Conservation (phyloP, 2,329 filamentous ascomycete species). For the Phialophora macrospora region DNA sequence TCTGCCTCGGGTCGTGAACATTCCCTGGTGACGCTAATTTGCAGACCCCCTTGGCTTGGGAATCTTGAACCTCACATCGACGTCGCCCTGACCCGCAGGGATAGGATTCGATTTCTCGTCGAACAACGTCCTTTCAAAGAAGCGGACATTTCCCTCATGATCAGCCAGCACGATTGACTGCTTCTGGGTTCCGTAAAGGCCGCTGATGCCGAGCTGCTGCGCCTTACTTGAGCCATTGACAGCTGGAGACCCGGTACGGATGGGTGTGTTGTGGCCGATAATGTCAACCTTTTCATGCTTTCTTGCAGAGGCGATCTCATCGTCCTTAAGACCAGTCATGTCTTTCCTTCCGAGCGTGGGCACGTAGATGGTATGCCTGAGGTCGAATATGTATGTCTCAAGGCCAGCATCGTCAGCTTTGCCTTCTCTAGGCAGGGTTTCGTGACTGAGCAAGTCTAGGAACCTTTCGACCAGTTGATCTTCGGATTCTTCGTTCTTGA, state of each 20-base stretch:
- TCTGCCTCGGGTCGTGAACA: background rate
- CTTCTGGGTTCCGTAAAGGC: conserved; percentile 68
- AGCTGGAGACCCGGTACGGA: conserved; percentile 37
- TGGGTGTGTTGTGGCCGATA: conserved; percentile 32
- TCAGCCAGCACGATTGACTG: conserved; percentile 66
- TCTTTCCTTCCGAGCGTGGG: conserved; percentile 59
- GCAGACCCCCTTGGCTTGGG: conserved; percentile 29
- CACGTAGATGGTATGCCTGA: conserved; percentile 66
- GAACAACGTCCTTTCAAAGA: conserved; percentile 66
- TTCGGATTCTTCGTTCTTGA: conserved; percentile 50
- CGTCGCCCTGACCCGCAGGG: conserved; percentile 54
- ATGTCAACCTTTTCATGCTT: conserved; percentile 41
- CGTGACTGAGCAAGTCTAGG: conserved; percentile 58
- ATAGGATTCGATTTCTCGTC: conserved; percentile 58
- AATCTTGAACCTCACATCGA: conserved; percentile 55
- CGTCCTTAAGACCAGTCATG: conserved; percentile 43
- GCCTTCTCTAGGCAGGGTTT: conserved; percentile 59
- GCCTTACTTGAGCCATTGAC: conserved; percentile 22
- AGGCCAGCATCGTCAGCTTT: conserved; percentile 49
- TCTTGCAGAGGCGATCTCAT: conserved; percentile 47
- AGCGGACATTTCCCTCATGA: conserved; percentile 61
- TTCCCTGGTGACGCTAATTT: background rate
- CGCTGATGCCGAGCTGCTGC: conserved; percentile 49
- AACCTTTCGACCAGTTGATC: conserved; percentile 58
- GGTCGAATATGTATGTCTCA: conserved; percentile 61